Evolutionary conservation across 1,139 yeast species (phyloP).

Genomic region (Nadsonia starkeyi-henricii): DNA sequence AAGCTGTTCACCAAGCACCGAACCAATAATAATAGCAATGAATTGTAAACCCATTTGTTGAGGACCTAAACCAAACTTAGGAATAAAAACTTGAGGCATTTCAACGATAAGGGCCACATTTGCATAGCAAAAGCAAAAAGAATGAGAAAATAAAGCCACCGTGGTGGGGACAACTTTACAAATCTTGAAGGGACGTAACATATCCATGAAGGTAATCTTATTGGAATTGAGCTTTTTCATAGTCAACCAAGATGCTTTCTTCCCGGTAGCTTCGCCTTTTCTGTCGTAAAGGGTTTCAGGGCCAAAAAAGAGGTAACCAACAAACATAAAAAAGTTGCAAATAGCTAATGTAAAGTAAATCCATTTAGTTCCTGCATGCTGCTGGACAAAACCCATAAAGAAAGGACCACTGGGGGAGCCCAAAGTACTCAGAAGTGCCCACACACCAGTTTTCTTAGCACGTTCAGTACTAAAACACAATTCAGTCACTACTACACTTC

Average conservation of each 20-base stretch:
- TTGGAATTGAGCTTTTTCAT: neutral
- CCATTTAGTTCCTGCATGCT: constrained; percentile 10
- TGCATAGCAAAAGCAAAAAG: constrained; percentile 18
- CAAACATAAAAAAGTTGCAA: constrained; percentile 7
- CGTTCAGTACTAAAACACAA: constrained; percentile 12
- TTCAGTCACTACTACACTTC: constrained; percentile 12
- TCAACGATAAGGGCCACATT: constrained; percentile 20
- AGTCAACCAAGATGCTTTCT: constrained; percentile 1
- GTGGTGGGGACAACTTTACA: constrained; percentile 6
- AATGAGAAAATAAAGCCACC: constrained; percentile 15
- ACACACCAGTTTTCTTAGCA: constrained; percentile 12
- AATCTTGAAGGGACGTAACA: constrained; percentile 6
- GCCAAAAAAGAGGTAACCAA: constrained; percentile 6
- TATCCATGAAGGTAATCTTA: constrained; percentile 2
- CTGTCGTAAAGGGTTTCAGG: constrained; percentile 12
- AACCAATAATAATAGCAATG: constrained; percentile 19
- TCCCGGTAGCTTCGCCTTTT: constrained; percentile 1
- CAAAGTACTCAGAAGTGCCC: constrained; percentile 12
- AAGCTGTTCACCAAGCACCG: constrained; percentile 19
- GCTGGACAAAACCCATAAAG: constrained; percentile 13
- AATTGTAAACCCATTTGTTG: constrained; percentile 20
- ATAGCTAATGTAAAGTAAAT: constrained; percentile 10
- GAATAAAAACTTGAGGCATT: constrained; percentile 19
- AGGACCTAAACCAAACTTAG: constrained; percentile 16
- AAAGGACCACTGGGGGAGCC: constrained; percentile 14